These are phyloP conservation scores for Ambrosia hybrid DNA, from an alignment of 140 eudicot species.

Conservation along the genomic window DNA sequence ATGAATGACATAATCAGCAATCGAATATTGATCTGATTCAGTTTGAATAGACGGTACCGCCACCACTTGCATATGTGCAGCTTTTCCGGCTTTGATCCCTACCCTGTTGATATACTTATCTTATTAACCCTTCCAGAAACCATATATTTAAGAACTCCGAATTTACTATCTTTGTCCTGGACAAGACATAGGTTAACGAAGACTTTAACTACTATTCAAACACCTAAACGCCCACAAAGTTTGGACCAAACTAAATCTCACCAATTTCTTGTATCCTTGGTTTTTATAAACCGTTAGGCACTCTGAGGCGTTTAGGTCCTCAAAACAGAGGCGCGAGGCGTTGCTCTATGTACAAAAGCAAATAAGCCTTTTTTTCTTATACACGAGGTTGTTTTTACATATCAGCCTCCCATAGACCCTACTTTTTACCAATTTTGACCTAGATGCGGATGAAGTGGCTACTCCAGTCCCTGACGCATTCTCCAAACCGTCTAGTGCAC, in stretches of 20 bases:
- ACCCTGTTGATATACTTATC: conserved; percentile 42
- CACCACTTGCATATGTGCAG: conserved; percentile 87
- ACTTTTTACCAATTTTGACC: too few relatives aligned
- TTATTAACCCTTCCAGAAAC: not conserved
- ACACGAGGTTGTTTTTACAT: too few relatives aligned
- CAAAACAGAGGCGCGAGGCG: too few relatives aligned
- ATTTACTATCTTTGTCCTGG: not conserved
- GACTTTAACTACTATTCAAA: not conserved
- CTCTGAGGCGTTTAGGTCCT: too few relatives aligned
- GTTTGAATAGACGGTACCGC: conserved; percentile 73
- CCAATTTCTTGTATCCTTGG: too few relatives aligned
- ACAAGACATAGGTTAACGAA: not conserved
- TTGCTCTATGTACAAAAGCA: too few relatives aligned
- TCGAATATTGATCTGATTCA: conserved; percentile 51
- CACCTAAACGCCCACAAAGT: not conserved
- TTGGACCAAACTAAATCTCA: not conserved
- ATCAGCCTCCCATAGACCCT: too few relatives aligned
- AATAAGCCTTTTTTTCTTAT: too few relatives aligned
- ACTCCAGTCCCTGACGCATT: too few relatives aligned
- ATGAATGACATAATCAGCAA: conserved; percentile 70
- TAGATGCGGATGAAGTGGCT: too few relatives aligned
- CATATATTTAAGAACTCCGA: not conserved
- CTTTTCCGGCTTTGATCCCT: conserved; percentile 83
- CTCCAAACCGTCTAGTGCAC: too few relatives aligned
- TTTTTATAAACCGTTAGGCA: too few relatives aligned